phyloP scores from a whole-genome alignment of 73 alveolate species.

The Paramecium octaurelia region DNA sequence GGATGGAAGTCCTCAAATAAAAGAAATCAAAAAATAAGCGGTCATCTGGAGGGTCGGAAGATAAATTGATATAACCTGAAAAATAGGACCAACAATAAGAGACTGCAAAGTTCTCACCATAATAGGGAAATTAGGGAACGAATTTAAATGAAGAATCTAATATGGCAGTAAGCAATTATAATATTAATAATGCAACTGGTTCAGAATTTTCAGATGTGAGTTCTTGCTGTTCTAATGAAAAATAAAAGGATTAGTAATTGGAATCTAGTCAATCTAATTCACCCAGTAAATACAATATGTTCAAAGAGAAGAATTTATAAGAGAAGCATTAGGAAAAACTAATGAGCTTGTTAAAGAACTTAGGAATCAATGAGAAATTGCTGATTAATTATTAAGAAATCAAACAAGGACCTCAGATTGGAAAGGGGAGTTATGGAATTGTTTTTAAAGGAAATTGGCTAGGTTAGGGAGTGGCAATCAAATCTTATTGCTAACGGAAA shows the following conservation, averaged over 20 bases:
- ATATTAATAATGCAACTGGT: background rate
- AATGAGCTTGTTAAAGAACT: background rate
- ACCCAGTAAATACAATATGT: background rate
- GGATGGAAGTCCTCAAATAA: background rate
- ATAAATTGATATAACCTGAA: background rate
- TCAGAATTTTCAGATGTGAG: background rate
- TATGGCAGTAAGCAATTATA: background rate
- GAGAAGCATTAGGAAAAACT: background rate
- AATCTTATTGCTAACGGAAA: conserved; percentile 76
- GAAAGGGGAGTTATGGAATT: conserved; percentile 86
- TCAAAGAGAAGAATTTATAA: background rate
- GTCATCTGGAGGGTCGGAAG: background rate
- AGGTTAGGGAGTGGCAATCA: conserved; percentile 86
- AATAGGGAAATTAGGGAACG: background rate
- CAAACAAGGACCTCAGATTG: conserved; percentile 60
- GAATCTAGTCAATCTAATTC: background rate
- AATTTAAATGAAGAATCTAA: background rate
- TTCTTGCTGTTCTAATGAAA: background rate
- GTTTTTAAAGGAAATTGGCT: conserved; percentile 88
- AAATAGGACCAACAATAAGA: background rate
- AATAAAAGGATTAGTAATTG: background rate
- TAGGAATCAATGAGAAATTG: conserved; percentile 57
- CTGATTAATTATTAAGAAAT: conserved; percentile 37
- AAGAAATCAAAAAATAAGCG: background rate
- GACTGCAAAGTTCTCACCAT: background rate